Evolutionary conservation across 1,139 yeast species (phyloP), one percentile per base, ranked within the genome.

Genomic region (Hyphopichia wangnamkhiaoensis): DNA sequence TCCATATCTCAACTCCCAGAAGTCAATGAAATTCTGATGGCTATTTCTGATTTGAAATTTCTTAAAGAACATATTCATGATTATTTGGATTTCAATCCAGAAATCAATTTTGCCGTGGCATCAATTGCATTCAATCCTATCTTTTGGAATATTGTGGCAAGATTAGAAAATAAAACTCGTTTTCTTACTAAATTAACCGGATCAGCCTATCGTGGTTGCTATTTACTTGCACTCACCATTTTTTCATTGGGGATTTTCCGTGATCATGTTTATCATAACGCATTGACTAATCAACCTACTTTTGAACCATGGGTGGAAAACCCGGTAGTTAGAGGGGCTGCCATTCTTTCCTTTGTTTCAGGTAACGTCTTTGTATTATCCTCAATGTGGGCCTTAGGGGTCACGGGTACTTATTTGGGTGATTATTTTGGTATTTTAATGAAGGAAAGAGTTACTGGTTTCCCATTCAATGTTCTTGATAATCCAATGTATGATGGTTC

Each of bases 401-500:
- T 93, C 46, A 91, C 97, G 9, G 98, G 98, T 13, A 93, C 98
- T 15, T 93, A 93, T 58, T 71, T 93, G 46, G 98, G 98, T 28
- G 98, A 93, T 63, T 94, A 93, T 66, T 93, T 93, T 64, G 98
- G 98, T 1, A 91, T 93, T 54, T 76, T 93, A 54, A 93, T 91
- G 95, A 80, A 81, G 47, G 80, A 86, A 48, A 77, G 95, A 56
- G 96, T 93, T 45, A 84, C 94, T n/a, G 83, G 86, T 1, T 93
- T 93, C 74, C 98, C 98, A 17, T 93, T 93, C 74, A 91, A 84
- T 54, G 79, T 90, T 44, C 79, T 84, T 50, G 84, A 88, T 56
- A 93, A 93, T 62, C 98, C 98, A 45, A 93, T 93, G 98, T 93
- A 93, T 65, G 85, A 86, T 57, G 98, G 98, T 17, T 86, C 95